Conservation (phyloP, 2,329 filamentous ascomycete genomes). For the Diplodia sapinea region DNA sequence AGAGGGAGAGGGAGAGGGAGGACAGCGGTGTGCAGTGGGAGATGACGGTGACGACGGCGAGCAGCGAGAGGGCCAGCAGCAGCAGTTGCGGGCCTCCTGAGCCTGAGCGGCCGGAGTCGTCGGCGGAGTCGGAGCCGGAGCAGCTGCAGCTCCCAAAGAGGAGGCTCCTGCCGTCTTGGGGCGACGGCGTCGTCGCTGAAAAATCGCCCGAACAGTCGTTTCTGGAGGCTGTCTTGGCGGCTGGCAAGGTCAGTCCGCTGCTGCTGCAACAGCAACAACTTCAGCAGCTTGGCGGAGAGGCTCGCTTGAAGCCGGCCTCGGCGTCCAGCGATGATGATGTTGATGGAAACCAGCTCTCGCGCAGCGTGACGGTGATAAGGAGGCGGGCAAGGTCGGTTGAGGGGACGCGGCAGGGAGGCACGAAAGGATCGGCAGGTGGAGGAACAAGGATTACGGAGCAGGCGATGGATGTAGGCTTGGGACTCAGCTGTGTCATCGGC, state of each 20-base stretch:
- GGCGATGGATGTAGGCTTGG: background rate
- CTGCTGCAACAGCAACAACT: conserved; percentile 2
- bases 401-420: background rate
- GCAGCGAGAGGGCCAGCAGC: background rate
- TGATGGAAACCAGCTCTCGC: background rate
- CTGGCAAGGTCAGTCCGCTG: conserved; percentile 18
- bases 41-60: background rate
- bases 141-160: background rate
- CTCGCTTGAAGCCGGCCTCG: background rate
- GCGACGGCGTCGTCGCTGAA: background rate
- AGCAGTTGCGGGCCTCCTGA: background rate
- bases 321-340: background rate
- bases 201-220: conserved; percentile 13
- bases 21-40: conserved; percentile 14
- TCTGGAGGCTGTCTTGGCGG: conserved; percentile 24
- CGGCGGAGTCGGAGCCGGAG: background rate
- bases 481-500: background rate
- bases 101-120: background rate
- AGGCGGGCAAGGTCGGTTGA: conserved; percentile 11
- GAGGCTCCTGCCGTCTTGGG: conserved; percentile 9
- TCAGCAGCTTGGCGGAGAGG: background rate
- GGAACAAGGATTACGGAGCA: background rate
- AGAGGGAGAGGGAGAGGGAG: conserved; percentile 14
- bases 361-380: background rate
- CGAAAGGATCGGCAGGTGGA: background rate